These are phyloP conservation scores for Sclerotinia spermophila DNA, from an alignment of 2,329 filamentous ascomycete species.

Conservation along the genomic window DNA sequence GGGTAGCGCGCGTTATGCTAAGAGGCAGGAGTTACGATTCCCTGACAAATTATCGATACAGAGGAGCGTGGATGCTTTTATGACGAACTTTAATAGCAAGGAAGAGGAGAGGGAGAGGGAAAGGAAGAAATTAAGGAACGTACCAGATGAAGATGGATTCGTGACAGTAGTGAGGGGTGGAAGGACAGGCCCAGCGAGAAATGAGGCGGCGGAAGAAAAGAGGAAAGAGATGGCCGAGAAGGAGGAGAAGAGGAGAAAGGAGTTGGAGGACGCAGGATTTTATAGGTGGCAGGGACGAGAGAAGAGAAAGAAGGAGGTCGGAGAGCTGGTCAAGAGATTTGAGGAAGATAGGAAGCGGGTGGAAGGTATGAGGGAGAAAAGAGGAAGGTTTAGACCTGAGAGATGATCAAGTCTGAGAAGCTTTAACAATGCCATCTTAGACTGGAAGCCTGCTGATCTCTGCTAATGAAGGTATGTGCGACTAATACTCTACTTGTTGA, in stretches of 20 bases:
- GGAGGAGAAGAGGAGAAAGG: slow-evolving; percentile 58
- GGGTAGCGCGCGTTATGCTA: slow-evolving; percentile 51
- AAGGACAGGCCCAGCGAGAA: slow-evolving; percentile 66
- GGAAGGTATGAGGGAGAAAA: slow-evolving; percentile 64
- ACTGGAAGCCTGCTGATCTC: neutral
- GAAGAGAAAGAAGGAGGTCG: slow-evolving; percentile 71
- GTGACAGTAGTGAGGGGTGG: slow-evolving; percentile 84
- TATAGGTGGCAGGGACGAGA: slow-evolving; percentile 82
- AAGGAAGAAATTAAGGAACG: slow-evolving; percentile 64
- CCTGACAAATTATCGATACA: slow-evolving; percentile 67
- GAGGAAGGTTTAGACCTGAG: slow-evolving; percentile 56
- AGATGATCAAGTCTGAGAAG: slow-evolving; percentile 28
- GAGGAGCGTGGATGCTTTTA: slow-evolving; percentile 76
- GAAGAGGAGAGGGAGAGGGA: slow-evolving; percentile 60
- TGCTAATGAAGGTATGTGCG: slow-evolving; percentile 23
- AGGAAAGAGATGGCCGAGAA: slow-evolving; percentile 59
- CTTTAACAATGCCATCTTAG: slow-evolving; percentile 34
- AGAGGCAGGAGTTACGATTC: slow-evolving; percentile 68
- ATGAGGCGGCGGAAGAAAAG: slow-evolving; percentile 64
- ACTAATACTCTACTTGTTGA: slow-evolving; percentile 10
- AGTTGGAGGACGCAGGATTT: slow-evolving; percentile 59
- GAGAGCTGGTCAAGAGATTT: slow-evolving; percentile 66
- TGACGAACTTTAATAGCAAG: slow-evolving; percentile 72
- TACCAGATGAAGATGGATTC: slow-evolving; percentile 93
- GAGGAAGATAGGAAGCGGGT: slow-evolving; percentile 73